Conservation (phyloP, 306 rosid genomes). For the Glycine tomentella region DNA sequence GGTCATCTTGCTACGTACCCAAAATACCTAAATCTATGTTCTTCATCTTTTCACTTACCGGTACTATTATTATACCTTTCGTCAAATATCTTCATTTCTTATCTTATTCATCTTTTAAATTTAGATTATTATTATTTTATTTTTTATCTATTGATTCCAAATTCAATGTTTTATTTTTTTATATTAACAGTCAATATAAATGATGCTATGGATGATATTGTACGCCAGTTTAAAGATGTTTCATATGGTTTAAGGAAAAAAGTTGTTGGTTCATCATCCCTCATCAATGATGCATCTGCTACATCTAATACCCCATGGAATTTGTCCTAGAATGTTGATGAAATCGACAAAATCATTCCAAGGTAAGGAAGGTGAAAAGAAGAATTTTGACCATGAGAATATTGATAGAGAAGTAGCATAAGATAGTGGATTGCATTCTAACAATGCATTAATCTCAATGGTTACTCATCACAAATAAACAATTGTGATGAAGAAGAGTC, state of each 20-base stretch:
- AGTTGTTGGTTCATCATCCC: constrained; percentile 71
- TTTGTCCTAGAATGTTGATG: constrained; percentile 67
- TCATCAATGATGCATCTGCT: constrained; percentile 57
- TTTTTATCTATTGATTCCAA: constrained; percentile 17
- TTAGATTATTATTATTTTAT: not conserved
- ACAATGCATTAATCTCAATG: constrained; percentile 71
- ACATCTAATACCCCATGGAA: constrained; percentile 48
- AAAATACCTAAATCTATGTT: too few relatives aligned
- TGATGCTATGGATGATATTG: constrained; percentile 95
- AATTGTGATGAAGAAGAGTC: constrained; percentile 53
- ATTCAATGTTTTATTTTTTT: constrained; percentile 28
- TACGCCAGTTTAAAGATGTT: constrained; percentile 93
- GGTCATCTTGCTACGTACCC: too few relatives aligned
- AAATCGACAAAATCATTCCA: constrained; percentile 53
- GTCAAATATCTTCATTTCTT: too few relatives aligned
- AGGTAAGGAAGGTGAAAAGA: constrained; percentile 61
- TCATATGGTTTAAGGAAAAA: constrained; percentile 86
- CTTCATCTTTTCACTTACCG: too few relatives aligned
- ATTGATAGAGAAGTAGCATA: constrained; percentile 50
- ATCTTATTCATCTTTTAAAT: too few relatives aligned
- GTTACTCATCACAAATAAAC: constrained; percentile 54
- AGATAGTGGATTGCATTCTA: constrained; percentile 70
- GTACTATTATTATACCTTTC: too few relatives aligned
- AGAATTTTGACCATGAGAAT: constrained; percentile 47
- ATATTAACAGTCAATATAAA: constrained; percentile 80